These are phyloP conservation scores for Chlorophyllum brunneum DNA, from an alignment of 768 basidiomycete genomes.

Conservation along the genomic window DNA sequence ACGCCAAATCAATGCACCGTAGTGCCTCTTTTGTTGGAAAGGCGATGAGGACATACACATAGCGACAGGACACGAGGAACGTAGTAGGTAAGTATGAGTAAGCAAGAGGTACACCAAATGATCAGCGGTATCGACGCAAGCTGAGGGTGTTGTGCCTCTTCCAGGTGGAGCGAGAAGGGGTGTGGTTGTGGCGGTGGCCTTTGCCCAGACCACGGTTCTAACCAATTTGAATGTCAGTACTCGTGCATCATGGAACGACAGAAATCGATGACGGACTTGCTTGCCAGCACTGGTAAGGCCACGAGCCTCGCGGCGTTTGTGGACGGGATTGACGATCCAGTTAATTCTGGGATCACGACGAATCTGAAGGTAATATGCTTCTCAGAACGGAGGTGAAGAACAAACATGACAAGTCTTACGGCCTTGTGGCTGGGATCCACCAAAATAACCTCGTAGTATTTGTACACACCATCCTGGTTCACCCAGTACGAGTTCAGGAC, in stretches of 20 bases:
- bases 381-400: neutral
- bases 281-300: constrained; percentile 97
- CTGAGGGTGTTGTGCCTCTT: constrained; percentile 98
- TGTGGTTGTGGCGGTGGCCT: constrained; percentile 91
- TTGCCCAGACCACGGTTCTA: constrained; percentile 98
- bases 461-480: constrained; percentile 98
- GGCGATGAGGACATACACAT: constrained; percentile 15
- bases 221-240: neutral
- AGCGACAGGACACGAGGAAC: constrained; percentile 20
- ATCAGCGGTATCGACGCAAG: constrained; percentile 84
- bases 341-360: constrained; percentile 96
- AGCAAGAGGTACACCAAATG: constrained; percentile 21
- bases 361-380: constrained; percentile 43
- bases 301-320: constrained; percentile 97
- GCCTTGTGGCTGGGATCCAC: constrained; percentile 95
- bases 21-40: constrained; percentile 1
- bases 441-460: constrained; percentile 98
- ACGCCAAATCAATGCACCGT: neutral
- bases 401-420: constrained; percentile 44
- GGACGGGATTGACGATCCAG: constrained; percentile 98
- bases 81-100: constrained; percentile 18
- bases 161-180: constrained; percentile 88
- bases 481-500: constrained; percentile 99
- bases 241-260: neutral
- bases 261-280: constrained; percentile 51